phyloP scores from a whole-genome alignment of 192 early-diverging fungal species.

The Spinellus fusiger region DNA sequence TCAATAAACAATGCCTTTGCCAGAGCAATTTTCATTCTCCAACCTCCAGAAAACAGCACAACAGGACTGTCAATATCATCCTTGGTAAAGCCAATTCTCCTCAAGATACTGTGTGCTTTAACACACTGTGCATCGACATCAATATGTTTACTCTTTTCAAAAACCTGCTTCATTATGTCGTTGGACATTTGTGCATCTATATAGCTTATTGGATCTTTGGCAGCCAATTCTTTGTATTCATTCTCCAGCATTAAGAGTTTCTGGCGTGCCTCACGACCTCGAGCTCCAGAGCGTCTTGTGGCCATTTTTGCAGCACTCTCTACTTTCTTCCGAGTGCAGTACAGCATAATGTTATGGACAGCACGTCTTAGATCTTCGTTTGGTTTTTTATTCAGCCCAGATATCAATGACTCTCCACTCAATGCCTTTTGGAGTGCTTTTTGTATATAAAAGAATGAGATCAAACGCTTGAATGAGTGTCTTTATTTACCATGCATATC shows the following conservation, averaged over 20 bases:
- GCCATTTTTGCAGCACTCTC: constrained; percentile 53
- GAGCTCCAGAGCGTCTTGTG: constrained; percentile 57
- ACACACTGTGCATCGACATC: constrained; percentile 59
- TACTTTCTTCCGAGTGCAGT: constrained; percentile 34
- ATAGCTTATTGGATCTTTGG: constrained; percentile 31
- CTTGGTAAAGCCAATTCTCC: constrained; percentile 67
- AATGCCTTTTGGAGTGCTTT: constrained; percentile 1
- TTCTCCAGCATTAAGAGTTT: constrained; percentile 40
- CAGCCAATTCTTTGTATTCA: constrained; percentile 27
- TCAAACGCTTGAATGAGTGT: background rate
- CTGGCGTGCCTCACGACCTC: constrained; percentile 56
- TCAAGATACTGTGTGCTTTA: constrained; percentile 63
- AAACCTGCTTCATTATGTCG: constrained; percentile 52
- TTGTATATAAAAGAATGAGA: background rate
- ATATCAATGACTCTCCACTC: too few relatives aligned
- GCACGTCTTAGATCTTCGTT: constrained; percentile 15
- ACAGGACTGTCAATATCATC: constrained; percentile 59
- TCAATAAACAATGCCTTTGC: constrained; percentile 80
- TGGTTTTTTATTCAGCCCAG: background rate
- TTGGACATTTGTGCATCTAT: constrained; percentile 37
- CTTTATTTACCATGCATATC: constrained; percentile 11
- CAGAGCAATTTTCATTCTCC: constrained; percentile 83
- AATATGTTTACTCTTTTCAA: constrained; percentile 53
- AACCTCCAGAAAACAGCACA: constrained; percentile 74
- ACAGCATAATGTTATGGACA: constrained; percentile 38